These are phyloP conservation scores for Mycena olivaceomarginata DNA, from an alignment of 768 basidiomycete genomes.

Conservation along the genomic window DNA sequence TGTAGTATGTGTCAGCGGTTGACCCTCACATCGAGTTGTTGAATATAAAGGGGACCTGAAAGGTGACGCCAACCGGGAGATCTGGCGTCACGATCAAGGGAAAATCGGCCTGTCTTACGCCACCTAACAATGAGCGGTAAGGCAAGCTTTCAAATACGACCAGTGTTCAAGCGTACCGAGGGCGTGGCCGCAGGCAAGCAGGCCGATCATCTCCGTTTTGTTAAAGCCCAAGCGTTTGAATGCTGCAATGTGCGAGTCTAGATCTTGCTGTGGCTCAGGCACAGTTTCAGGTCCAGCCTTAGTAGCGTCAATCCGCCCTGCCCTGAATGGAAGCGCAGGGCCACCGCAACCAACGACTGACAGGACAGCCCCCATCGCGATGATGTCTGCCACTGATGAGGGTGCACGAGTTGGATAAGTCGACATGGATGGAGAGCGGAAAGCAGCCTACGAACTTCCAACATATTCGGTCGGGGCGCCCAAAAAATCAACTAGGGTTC, in stretches of 20 bases:
- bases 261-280: slow-evolving; percentile 15
- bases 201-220: neutral
- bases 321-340: slow-evolving; percentile 45
- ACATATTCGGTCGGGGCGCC: slow-evolving; percentile 19
- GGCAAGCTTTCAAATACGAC: neutral
- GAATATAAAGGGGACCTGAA: neutral
- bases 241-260: slow-evolving; percentile 32
- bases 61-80: neutral
- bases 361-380: slow-evolving; percentile 40
- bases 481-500: slow-evolving; percentile 8
- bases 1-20: neutral
- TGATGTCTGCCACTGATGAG: slow-evolving; percentile 42
- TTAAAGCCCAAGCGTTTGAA: slow-evolving; percentile 32
- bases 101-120: slow-evolving; percentile 1
- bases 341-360: slow-evolving; percentile 43
- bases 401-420: neutral
- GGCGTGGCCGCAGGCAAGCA: neutral
- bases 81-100: neutral
- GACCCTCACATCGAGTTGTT: neutral
- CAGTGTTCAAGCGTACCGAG: neutral
- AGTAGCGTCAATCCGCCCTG: slow-evolving; percentile 48
- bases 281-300: slow-evolving; percentile 35
- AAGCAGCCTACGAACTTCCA: slow-evolving; percentile 28
- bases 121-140: neutral
- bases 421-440: neutral